These are phyloP conservation scores for Pulchroboletus neoregius DNA, from an alignment of 1,284 basidiomycete genomes.

Conservation along the genomic window DNA sequence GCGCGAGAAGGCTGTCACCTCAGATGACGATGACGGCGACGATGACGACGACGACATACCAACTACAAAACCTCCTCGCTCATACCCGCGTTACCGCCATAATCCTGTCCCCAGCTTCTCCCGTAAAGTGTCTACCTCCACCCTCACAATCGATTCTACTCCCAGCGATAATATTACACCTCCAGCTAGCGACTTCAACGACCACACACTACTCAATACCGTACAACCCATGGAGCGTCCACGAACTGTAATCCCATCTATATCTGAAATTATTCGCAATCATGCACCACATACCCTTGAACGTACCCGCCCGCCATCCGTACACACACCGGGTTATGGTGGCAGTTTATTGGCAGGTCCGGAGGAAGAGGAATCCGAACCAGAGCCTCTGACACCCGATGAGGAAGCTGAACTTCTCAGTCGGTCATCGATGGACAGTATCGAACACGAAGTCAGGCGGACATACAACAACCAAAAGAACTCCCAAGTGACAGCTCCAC, in stretches of 20 bases:
- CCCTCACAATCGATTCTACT: constrained; percentile 33
- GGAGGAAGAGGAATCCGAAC: constrained; percentile 48
- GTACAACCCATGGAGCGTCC: constrained; percentile 27
- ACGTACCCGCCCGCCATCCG: constrained; percentile 40
- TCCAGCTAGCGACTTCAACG: constrained; percentile 13
- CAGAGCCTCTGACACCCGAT: constrained; percentile 44
- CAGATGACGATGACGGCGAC: constrained; percentile 37
- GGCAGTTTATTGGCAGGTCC: constrained; percentile 41
- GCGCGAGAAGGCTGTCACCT: constrained; percentile 36
- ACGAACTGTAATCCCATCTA: constrained; percentile 60
- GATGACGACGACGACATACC: constrained; percentile 35
- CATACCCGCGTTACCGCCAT: constrained; percentile 39
- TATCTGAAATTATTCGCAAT: constrained; percentile 77
- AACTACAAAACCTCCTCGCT: constrained; percentile 28
- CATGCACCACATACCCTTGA: constrained; percentile 59
- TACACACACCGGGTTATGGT: constrained; percentile 45
- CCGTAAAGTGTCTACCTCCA: constrained; percentile 42
- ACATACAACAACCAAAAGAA: constrained; percentile 59
- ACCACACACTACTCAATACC: constrained; percentile 14
- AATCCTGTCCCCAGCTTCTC: constrained; percentile 34
- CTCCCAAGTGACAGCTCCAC: constrained; percentile 38
- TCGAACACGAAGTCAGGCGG: constrained; percentile 72
- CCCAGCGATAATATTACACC: constrained; percentile 17
- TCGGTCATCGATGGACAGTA: constrained; percentile 78
- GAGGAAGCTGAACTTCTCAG: constrained; percentile 63